These are phyloP conservation scores for Meredithiella fracta DNA, from an alignment of 2,329 filamentous ascomycete genomes.

Conservation along the genomic window DNA sequence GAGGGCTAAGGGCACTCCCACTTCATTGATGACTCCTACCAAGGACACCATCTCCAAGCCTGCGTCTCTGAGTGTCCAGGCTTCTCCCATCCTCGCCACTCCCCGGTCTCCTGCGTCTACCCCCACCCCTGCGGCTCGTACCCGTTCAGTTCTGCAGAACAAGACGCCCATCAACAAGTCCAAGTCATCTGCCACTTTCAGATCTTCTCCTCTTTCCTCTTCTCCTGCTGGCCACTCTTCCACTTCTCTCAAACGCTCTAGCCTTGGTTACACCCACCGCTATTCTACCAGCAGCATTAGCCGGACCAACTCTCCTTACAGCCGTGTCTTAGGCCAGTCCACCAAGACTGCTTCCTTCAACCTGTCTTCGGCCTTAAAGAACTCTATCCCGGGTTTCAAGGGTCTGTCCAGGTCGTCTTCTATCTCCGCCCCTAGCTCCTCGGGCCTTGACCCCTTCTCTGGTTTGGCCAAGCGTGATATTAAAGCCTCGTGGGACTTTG, in stretches of 20 bases:
- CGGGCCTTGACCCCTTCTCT: slow-evolving; percentile 3
- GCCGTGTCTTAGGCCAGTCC: slow-evolving; percentile 29
- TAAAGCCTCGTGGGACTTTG: slow-evolving; percentile 69
- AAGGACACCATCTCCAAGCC: slow-evolving; percentile 33
- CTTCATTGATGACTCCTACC: slow-evolving; percentile 18
- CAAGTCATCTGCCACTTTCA: slow-evolving; percentile 25
- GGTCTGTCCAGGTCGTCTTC: slow-evolving; percentile 22
- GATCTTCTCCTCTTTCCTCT: slow-evolving; percentile 32
- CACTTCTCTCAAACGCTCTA: slow-evolving; percentile 46
- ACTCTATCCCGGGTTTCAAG: slow-evolving; percentile 50
- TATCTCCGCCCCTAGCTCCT: slow-evolving; percentile 15
- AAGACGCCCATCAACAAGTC: slow-evolving; percentile 35
- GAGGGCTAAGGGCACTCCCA: slow-evolving; percentile 33
- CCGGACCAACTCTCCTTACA: slow-evolving; percentile 55
- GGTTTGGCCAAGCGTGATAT: slow-evolving; percentile 29
- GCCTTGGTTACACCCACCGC: slow-evolving; percentile 42
- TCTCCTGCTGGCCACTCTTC: slow-evolving; percentile 56
- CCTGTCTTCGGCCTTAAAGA: slow-evolving; percentile 66
- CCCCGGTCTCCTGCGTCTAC: slow-evolving; percentile 20
- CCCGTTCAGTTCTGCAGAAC: slow-evolving; percentile 32
- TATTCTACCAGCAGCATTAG: slow-evolving; percentile 42
- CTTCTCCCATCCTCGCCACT: slow-evolving; percentile 21
- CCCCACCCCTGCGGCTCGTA: slow-evolving; percentile 20
- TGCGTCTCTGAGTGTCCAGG: slow-evolving; percentile 19
- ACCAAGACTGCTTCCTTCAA: slow-evolving; percentile 45